Evolutionary conservation across 306 rosid genomes (phyloP).

Genomic region (Spatholobus suberectus): DNA sequence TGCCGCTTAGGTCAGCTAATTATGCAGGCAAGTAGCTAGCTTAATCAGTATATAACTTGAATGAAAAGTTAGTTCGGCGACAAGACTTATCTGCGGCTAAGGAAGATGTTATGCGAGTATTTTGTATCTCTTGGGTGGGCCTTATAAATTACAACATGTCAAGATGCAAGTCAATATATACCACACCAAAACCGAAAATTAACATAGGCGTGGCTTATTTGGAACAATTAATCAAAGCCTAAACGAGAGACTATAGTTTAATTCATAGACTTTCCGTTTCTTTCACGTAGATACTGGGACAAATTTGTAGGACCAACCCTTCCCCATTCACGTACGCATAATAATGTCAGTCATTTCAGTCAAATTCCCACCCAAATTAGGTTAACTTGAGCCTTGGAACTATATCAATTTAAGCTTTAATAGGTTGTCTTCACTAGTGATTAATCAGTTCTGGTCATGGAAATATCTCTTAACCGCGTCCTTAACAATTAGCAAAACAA

Average conservation of each 20-base stretch:
- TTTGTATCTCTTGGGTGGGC: background rate
- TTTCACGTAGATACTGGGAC: slow-evolving; percentile 22
- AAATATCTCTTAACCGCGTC: slow-evolving; percentile 36
- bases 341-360: slow-evolving; percentile 15
- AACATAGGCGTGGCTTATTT: background rate
- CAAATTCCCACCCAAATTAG: slow-evolving; percentile 46
- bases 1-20: too few species aligned
- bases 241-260: background rate
- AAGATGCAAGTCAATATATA: slow-evolving; percentile 21
- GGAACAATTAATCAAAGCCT: slow-evolving; percentile 10
- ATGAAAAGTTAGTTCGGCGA: too few species aligned
- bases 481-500: background rate
- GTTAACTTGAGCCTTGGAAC: slow-evolving; percentile 44
- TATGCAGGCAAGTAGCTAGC: too few species aligned
- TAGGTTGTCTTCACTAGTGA: slow-evolving; percentile 62
- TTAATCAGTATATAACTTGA: too few species aligned
- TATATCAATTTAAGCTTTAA: slow-evolving; percentile 42
- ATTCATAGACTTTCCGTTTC: slow-evolving; percentile 7
- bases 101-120: background rate
- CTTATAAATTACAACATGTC: background rate
- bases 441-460: slow-evolving; percentile 33
- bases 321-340: background rate
- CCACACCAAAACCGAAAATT: background rate
- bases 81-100: background rate
- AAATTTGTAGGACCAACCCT: slow-evolving; percentile 40